Conservation (phyloP, 2,329 filamentous ascomycete species). For the Nothomitra cinnamomea region DNA sequence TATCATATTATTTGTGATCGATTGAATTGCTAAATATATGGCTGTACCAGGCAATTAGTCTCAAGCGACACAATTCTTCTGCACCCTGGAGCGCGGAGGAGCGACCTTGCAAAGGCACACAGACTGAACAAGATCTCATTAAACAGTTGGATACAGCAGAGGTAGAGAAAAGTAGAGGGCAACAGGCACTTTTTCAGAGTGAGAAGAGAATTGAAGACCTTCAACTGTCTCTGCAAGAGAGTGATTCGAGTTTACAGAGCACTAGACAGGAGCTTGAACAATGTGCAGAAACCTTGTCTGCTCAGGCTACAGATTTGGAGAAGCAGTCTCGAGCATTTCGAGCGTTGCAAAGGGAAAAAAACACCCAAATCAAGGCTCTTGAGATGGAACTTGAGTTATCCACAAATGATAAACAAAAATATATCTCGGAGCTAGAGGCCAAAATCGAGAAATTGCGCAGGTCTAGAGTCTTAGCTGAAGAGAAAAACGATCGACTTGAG, state of each 20-base stretch:
- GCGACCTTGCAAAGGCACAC: background rate
- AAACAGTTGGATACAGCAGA: background rate
- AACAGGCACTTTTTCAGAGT: background rate
- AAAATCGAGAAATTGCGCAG: background rate
- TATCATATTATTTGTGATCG: background rate
- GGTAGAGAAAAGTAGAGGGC: background rate
- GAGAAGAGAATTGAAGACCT: background rate
- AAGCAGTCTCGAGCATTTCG: background rate
- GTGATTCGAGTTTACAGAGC: background rate
- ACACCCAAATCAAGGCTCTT: background rate
- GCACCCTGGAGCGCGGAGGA: background rate
- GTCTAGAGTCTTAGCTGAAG: background rate
- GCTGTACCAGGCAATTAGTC: background rate
- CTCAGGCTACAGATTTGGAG: background rate
- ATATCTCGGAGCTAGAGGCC: background rate
- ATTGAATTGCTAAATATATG: background rate
- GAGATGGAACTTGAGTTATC: background rate
- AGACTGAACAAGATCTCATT: background rate
- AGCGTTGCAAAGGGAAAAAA: background rate
- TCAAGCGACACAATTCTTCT: background rate
- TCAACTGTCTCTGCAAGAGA: background rate
- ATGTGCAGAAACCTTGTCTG: background rate
- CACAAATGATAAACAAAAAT: background rate
- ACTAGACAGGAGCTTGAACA: background rate
- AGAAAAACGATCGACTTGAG: background rate